A percentile compares a stretch with the other conserved stretches of the same genome.
phyloP scores from a whole-genome alignment of 2,329 filamentous ascomycete species.

The Orbilia javanica region DNA sequence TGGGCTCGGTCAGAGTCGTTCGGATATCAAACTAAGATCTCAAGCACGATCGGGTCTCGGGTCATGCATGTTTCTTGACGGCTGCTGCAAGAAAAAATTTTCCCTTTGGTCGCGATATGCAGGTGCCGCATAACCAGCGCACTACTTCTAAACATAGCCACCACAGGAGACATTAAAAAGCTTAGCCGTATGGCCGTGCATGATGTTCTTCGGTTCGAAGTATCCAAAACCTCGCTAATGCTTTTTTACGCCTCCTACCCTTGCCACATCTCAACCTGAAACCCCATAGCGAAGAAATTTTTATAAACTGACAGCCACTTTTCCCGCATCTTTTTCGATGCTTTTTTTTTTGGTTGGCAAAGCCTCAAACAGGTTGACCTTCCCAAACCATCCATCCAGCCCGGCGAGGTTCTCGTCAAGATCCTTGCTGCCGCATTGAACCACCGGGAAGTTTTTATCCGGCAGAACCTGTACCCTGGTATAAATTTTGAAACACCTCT shows the following conservation, averaged over 20 bases:
- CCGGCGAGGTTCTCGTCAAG: slow-evolving; percentile 78
- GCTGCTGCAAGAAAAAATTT: slow-evolving; percentile 7
- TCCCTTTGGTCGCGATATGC: slow-evolving; percentile 27
- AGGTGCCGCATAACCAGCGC: slow-evolving; percentile 49
- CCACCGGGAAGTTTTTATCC: slow-evolving; percentile 94
- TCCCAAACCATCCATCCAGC: slow-evolving; percentile 73
- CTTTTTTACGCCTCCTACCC: slow-evolving; percentile 22
- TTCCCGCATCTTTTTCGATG: slow-evolving; percentile 26
- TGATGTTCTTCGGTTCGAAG: slow-evolving; percentile 53
- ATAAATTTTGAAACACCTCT: slow-evolving; percentile 81
- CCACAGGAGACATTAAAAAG: slow-evolving; percentile 33
- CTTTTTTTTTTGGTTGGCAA: slow-evolving; percentile 30
- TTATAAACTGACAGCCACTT: slow-evolving; percentile 46
- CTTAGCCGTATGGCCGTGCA: slow-evolving; percentile 31
- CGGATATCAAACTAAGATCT: slow-evolving; percentile 30
- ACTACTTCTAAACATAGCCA: slow-evolving; percentile 58
- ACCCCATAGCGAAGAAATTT: slow-evolving; percentile 30
- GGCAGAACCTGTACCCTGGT: slow-evolving; percentile 89
- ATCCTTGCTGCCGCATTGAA: slow-evolving; percentile 87
- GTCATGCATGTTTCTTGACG: slow-evolving; percentile 37
- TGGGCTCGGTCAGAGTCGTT: neutral
- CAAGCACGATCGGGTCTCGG: slow-evolving; percentile 29
- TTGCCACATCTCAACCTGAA: slow-evolving; percentile 43
- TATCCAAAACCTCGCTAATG: slow-evolving; percentile 58
- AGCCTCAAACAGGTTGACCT: slow-evolving; percentile 73